Conservation (phyloP, 495 filamentous ascomycete genomes). For the Annulohypoxylon moriforme region DNA sequence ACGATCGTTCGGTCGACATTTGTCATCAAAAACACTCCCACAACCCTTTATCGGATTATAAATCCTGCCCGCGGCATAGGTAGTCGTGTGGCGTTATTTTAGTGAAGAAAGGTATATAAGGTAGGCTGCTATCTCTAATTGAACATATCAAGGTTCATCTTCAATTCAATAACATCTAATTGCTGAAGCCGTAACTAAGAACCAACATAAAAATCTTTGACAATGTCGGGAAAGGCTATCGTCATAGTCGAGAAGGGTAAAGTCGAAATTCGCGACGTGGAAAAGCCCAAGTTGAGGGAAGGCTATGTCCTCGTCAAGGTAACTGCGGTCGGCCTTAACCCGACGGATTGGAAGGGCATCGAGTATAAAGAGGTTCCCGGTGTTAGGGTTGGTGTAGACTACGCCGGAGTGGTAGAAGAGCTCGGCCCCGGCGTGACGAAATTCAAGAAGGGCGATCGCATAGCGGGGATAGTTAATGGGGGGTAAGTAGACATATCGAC, state of each 20-base stretch:
- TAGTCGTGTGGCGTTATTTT: no score
- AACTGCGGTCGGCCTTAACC: constrained; percentile 65
- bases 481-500: constrained; percentile 34
- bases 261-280: constrained; percentile 40
- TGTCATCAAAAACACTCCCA: neutral
- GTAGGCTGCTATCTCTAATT: neutral
- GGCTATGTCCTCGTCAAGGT: constrained; percentile 65
- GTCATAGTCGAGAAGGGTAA: constrained; percentile 30
- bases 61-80: neutral
- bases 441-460: constrained; percentile 52
- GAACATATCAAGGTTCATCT: neutral
- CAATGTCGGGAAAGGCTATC: constrained; percentile 45
- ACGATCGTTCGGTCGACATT: neutral
- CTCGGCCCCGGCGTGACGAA: constrained; percentile 49
- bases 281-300: constrained; percentile 53
- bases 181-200: neutral
- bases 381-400: constrained; percentile 48
- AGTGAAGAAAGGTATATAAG: neutral
- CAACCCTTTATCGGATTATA: neutral
- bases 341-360: constrained; percentile 68
- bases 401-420: constrained; percentile 54
- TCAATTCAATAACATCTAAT: neutral
- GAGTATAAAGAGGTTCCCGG: constrained; percentile 29
- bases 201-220: neutral
- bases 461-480: constrained; percentile 54